phyloP scores from a whole-genome alignment of 352 stramenopile species.

The Pythium rishiriense region DNA sequence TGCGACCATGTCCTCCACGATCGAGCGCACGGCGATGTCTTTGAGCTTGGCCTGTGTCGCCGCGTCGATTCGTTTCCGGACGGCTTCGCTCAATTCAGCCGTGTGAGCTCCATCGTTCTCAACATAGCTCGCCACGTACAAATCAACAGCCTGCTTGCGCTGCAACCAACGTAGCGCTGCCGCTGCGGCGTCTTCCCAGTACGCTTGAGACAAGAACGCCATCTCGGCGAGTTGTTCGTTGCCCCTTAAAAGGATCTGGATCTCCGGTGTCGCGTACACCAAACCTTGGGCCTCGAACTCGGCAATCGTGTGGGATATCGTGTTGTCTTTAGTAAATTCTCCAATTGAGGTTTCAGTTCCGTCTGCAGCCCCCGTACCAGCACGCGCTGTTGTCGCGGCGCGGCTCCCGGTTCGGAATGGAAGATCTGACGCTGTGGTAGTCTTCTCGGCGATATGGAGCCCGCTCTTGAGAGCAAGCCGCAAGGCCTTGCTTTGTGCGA shows the following conservation, averaged over 20 bases:
- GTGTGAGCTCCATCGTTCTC: conserved; percentile 22
- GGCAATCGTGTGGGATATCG: background rate
- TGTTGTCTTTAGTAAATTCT: background rate
- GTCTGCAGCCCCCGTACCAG: background rate
- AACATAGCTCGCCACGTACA: conserved; percentile 43
- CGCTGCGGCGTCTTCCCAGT: conserved; percentile 40
- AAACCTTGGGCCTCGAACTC: conserved; percentile 21
- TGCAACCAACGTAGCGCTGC: conserved; percentile 44
- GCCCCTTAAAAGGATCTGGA: conserved; percentile 25
- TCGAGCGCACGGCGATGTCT: conserved; percentile 46
- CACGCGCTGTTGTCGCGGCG: background rate
- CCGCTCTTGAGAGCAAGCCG: conserved; percentile 30
- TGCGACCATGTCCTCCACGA: conserved; percentile 62
- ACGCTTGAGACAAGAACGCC: conserved; percentile 48
- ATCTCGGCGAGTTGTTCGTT: conserved; percentile 37
- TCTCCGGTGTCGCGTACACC: conserved; percentile 19
- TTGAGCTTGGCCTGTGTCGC: conserved; percentile 42
- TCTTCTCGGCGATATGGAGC: conserved; percentile 21
- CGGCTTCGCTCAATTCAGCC: conserved; percentile 24
- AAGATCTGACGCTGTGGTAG: conserved; percentile 10
- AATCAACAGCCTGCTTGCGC: conserved; percentile 44
- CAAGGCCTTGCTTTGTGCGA: conserved; percentile 38
- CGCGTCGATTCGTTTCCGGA: conserved; percentile 30
- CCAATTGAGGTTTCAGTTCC: background rate
- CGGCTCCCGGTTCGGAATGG: conserved; percentile 7